Conservation (phyloP, 441 rosid genomes). For the Breynia disticha region DNA sequence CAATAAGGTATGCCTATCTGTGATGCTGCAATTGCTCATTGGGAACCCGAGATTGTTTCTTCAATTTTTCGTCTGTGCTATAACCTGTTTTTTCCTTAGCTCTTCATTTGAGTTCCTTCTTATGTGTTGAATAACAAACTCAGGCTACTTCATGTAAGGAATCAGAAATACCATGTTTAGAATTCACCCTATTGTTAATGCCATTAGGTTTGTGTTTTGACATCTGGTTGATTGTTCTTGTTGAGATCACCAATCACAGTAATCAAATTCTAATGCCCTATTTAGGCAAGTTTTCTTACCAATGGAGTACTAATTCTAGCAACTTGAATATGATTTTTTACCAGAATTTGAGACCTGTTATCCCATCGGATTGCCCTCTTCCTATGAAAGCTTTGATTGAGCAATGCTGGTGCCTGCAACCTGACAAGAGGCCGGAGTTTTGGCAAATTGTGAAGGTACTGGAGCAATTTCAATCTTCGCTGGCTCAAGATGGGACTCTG, state of each 20-base stretch:
- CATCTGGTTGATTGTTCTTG: too few relatives aligned
- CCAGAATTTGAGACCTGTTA: constrained; percentile 76
- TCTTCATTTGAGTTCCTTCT: too few relatives aligned
- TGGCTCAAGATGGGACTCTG: constrained; percentile 57
- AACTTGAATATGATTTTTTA: constrained; percentile 8
- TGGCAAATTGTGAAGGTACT: constrained; percentile 84
- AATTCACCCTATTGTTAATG: too few relatives aligned
- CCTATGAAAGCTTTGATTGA: constrained; percentile 79
- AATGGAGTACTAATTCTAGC: neutral
- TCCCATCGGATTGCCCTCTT: constrained; percentile 58
- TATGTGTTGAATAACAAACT: too few relatives aligned
- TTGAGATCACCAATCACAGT: too few relatives aligned
- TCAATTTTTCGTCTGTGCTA: neutral
- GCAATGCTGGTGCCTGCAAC: constrained; percentile 83
- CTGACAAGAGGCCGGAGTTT: constrained; percentile 91
- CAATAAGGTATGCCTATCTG: constrained; percentile 69
- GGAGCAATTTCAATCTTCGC: constrained; percentile 60
- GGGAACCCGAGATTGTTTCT: neutral
- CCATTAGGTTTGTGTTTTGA: too few relatives aligned
- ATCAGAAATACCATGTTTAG: too few relatives aligned
- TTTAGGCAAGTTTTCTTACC: neutral
- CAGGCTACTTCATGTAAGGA: too few relatives aligned
- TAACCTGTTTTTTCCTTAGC: too few relatives aligned
- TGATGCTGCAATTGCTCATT: neutral
- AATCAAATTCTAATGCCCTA: neutral